Evolutionary conservation across 2,329 filamentous ascomycete genomes (phyloP), one percentile per base, ranked within the genome.

Genomic region (Knufia petricola): DNA sequence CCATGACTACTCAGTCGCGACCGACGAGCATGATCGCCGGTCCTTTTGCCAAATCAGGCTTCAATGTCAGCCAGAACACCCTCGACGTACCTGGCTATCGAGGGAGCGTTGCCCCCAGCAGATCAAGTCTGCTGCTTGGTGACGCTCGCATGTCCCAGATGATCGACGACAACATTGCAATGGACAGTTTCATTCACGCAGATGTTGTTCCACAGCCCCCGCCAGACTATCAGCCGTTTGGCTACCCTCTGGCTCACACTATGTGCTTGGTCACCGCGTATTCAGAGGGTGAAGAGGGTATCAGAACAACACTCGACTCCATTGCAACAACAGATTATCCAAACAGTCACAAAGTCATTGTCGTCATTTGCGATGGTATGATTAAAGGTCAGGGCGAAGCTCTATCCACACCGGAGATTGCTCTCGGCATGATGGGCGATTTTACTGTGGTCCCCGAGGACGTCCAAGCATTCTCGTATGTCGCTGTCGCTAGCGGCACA

Each of bases 301-400:
- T 98, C 49, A 84, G 92, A 41, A 95, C 89, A 0, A 98, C 92
- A 1, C 72, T 98, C 23, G 89, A 98, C 68, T 98, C 92, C 1
- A 84, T 98, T 63, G 92, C 90, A 43, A 94, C 87, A 68, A 98
- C 92, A 2, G 94, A 98, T 66, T 98, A 98, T 60, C 92, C 92
- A 43, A 98, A 98, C 75, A 96, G 90, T 66, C 94, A 98, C 76
- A 98, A 98, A 69, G 80, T 89, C 23, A 92, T 98, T 59, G 76
- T 98, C 52, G 86, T 95, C 60, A 86, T 98, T 59, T 98, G 92
- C 69, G 92, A 98, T 65, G 92, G 92, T 69, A 79, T 96, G 63
- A 95, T 98, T 73, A 95, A 95, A 70, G 94, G 94, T 57, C 79
- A 94, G 61, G 92, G 94, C 42, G 92, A 98, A 68, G 70, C 75